Evolutionary conservation across 768 basidiomycete species (phyloP).

Genomic region (Exidia glandulosa): DNA sequence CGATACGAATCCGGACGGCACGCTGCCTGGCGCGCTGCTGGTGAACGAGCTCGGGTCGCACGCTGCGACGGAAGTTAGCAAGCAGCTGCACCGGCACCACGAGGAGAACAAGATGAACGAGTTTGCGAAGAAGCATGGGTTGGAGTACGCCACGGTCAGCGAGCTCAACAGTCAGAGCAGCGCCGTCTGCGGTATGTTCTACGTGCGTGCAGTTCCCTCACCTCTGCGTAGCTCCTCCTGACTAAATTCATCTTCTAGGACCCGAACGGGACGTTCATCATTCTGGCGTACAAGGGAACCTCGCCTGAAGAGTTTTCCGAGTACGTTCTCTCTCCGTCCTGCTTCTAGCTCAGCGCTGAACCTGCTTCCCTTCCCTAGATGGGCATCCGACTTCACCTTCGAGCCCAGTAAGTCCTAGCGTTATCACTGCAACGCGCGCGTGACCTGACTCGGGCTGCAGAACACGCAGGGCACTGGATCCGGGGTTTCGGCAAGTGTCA

Average conservation of each 20-base stretch:
- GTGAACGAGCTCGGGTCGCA: constrained; percentile 4
- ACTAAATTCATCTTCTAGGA: too few species aligned
- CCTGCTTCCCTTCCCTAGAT: too few species aligned
- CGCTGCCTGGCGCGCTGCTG: constrained; percentile 7
- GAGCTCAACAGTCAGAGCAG: constrained; percentile 10
- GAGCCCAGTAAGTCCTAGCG: background rate
- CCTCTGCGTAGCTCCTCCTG: too few species aligned
- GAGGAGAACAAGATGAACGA: constrained; percentile 9
- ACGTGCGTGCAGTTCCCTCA: too few species aligned
- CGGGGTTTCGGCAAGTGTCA: constrained; percentile 12
- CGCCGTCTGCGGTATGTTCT: constrained; percentile 12
- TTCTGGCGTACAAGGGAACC: constrained; percentile 14
- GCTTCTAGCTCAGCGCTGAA: too few species aligned
- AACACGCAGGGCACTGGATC: constrained; percentile 11
- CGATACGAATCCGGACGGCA: background rate
- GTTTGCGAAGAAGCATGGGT: constrained; percentile 6
- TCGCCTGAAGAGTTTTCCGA: constrained; percentile 11
- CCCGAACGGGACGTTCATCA: constrained; percentile 9
- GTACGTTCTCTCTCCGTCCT: too few species aligned
- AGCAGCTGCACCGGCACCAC: constrained; percentile 7
- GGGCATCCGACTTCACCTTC: constrained; percentile 12
- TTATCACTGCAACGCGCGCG: constrained; percentile 1
- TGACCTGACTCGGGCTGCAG: constrained; percentile 6
- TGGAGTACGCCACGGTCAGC: constrained; percentile 10
- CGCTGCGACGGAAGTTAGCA: constrained; percentile 6